Evolutionary conservation across 2,329 filamentous ascomycete genomes (phyloP).

Genomic region (Fusarium marasasianum): DNA sequence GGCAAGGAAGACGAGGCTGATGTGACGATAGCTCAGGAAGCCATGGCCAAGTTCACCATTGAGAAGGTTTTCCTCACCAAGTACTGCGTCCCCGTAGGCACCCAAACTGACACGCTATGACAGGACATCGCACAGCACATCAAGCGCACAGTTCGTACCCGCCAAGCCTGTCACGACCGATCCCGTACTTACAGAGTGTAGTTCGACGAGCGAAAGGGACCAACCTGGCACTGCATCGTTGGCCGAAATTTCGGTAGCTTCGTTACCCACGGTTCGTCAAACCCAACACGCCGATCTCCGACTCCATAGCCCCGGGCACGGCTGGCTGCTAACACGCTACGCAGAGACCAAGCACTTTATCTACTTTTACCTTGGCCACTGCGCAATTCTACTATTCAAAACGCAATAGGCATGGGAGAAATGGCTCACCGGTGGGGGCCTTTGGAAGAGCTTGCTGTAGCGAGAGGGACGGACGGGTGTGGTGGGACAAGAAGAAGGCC

Average conservation of each 20-base stretch:
- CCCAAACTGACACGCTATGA: slow-evolving; percentile 27
- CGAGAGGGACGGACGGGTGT: slow-evolving; percentile 26
- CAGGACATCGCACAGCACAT: slow-evolving; percentile 96
- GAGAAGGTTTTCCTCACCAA: slow-evolving; percentile 60
- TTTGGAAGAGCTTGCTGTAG: slow-evolving; percentile 45
- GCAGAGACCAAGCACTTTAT: slow-evolving; percentile 99
- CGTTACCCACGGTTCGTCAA: slow-evolving; percentile 86
- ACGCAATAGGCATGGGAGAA: slow-evolving; percentile 75
- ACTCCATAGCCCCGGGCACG: background rate
- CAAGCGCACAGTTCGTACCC: slow-evolving; percentile 79
- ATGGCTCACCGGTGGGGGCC: slow-evolving; percentile 41
- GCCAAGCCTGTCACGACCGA: slow-evolving; percentile 16
- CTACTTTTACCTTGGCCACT: slow-evolving; percentile 99
- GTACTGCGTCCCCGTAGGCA: background rate
- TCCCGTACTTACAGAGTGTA: slow-evolving; percentile 50
- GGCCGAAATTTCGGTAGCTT: slow-evolving; percentile 99
- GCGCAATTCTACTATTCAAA: slow-evolving; percentile 98
- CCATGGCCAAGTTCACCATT: slow-evolving; percentile 70
- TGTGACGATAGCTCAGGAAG: slow-evolving; percentile 63
- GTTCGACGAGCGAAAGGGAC: slow-evolving; percentile 97
- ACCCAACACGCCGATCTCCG: background rate
- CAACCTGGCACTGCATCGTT: slow-evolving; percentile 99
- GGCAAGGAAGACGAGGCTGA: slow-evolving; percentile 39
- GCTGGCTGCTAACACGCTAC: slow-evolving; percentile 19
- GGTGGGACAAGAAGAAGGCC: slow-evolving; percentile 22